phyloP scores from a whole-genome alignment of 192 early-diverging fungal genomes.

The Coemansia sp. region DNA sequence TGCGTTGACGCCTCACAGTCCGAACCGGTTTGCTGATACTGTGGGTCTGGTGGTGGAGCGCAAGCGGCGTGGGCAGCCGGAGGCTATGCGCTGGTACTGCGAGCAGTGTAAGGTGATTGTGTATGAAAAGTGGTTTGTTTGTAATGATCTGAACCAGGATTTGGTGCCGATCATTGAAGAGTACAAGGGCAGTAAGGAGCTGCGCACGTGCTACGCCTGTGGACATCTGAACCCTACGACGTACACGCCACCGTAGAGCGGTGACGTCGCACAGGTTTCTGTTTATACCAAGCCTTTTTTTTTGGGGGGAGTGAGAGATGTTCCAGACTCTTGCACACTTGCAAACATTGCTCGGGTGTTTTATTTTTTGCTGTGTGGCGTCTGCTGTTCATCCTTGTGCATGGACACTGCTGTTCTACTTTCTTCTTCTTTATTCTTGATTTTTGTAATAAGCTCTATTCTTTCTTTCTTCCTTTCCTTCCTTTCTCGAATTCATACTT shows the following conservation, averaged over 20 bases:
- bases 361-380: neutral
- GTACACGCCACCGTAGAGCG: conserved; percentile 17
- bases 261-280: neutral
- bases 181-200: conserved; percentile 65
- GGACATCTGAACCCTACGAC: conserved; percentile 61
- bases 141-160: conserved; percentile 86
- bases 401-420: neutral
- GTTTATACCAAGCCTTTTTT: neutral
- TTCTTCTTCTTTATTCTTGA: neutral
- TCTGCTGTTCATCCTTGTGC: neutral
- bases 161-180: conserved; percentile 90
- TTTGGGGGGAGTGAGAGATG: neutral
- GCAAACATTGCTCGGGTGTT: neutral
- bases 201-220: conserved; percentile 82
- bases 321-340: neutral
- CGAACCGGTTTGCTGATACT: conserved; percentile 90
- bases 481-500: neutral
- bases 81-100: conserved; percentile 96
- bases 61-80: conserved; percentile 75
- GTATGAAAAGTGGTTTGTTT: conserved; percentile 90
- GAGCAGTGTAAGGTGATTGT: conserved; percentile 80
- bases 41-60: conserved; percentile 96
- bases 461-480: too few relatives aligned
- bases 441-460: neutral
- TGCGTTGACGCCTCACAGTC: conserved; percentile 92